Base-by-base conservation (phyloP, 2,329 filamentous ascomycete genomes). In the Fusarium setosum region DNA sequence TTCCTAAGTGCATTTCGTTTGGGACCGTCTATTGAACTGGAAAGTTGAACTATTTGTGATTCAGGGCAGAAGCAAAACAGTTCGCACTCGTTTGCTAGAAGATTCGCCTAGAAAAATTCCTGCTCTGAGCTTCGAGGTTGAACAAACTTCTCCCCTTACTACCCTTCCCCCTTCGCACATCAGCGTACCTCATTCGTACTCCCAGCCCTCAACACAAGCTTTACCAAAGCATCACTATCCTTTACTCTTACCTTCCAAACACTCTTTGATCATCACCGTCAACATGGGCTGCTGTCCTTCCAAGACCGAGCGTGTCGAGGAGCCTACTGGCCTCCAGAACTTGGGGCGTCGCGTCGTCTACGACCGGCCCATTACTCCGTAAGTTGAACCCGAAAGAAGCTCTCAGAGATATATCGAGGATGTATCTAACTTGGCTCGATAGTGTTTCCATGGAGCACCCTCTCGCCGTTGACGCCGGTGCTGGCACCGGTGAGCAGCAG, bases 241-340 rank as follows among this genome's bases (percentile, higher is more conserved):
- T 29, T 29, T 15, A 23, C 20, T 13, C 20, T 41, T n/a, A n/a
- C n/a, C n/a, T n/a, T 18, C 23, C 18, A 23, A 34, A 8, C 37
- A 32, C 20, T 48, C 9, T 11, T 5, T 26, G 12, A 3, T 7
- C n/a, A n/a, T 15, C 5, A 31, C 23, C 12, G 8, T 17, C 38
- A 59, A 17, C 5, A 61, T 69, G 56, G 35, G 59, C 11, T 62
- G 62, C 13, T 42, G 52, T 12, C 49, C 20, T 31, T 59, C 63
- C 26, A 29, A 29, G 26, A 29, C 26, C 26, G 26, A 29, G 26
- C 9, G 26, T 29, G n/a, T n/a, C n/a, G 2, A 41, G 37, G n/a
- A 23, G 45, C 13, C 5, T 10, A 61, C 56, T 49, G 58, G 55
- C 18, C 57, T 58, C 41, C 63, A 59, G 38, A 57, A 57, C n/a